Evolutionary conservation across 2,329 filamentous ascomycete genomes (phyloP).

Genomic region (Annulohypoxylon truncatum): DNA sequence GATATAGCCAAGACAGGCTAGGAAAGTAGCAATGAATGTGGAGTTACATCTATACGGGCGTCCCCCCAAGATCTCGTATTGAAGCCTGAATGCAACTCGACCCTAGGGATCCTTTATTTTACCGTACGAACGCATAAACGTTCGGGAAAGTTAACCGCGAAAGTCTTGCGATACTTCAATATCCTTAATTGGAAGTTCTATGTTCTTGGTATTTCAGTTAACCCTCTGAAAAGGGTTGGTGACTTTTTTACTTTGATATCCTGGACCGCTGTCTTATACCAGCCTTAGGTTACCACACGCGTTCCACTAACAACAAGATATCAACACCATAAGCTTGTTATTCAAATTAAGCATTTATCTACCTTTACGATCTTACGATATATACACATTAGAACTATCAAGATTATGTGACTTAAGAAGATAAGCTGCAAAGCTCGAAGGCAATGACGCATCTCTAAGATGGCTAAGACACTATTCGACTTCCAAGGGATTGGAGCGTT

Average conservation of each 20-base stretch:
- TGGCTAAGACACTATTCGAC: too few relatives aligned
- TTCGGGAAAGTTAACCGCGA: conserved; percentile 19
- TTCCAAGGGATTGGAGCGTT: background rate
- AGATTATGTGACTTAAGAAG: background rate
- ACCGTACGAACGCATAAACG: conserved; percentile 2
- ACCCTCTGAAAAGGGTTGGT: background rate
- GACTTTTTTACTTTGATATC: too few relatives aligned
- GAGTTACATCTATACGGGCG: conserved; percentile 23
- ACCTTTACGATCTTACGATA: background rate
- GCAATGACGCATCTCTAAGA: background rate
- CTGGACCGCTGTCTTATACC: too few relatives aligned
- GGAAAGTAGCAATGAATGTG: conserved; percentile 34
- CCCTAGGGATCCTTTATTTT: conserved; percentile 14
- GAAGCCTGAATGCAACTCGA: conserved; percentile 24
- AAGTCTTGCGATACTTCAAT: conserved; percentile 1
- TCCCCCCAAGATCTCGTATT: conserved; percentile 34
- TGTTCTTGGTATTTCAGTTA: background rate
- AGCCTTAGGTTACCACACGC: too few relatives aligned
- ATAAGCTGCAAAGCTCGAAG: background rate
- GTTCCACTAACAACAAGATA: background rate
- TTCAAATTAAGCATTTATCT: background rate
- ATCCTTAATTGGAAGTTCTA: background rate
- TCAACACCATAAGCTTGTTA: background rate
- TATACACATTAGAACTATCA: too few relatives aligned
- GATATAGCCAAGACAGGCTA: conserved; percentile 16